These are phyloP conservation scores for Kitagawia praeruptora DNA, from an alignment of 129 eudicot species.

Conservation along the genomic window DNA sequence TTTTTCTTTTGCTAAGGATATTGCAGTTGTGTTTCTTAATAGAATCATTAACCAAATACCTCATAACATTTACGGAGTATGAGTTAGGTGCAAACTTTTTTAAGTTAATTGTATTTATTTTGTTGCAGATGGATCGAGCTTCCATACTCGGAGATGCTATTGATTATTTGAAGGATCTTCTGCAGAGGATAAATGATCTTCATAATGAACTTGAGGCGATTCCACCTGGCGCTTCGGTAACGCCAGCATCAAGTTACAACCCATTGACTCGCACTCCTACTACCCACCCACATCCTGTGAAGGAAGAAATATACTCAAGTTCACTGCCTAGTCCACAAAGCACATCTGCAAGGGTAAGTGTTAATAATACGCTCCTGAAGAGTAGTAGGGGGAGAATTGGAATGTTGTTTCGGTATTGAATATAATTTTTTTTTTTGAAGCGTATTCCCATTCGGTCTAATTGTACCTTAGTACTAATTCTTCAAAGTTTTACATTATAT, in stretches of 20 bases:
- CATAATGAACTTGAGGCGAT: conserved; percentile 48
- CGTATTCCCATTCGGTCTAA: no score
- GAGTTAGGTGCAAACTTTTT: not conserved
- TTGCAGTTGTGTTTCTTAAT: not conserved
- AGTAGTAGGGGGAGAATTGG: not conserved
- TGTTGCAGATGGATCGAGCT: conserved; percentile 65
- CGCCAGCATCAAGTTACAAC: conserved; percentile 38
- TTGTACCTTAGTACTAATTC: not conserved
- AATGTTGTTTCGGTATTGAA: not conserved
- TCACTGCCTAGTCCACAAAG: conserved; percentile 41
- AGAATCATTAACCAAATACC: not conserved
- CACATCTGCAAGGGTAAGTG: conserved; percentile 51
- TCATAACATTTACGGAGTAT: not conserved
- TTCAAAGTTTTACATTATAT: not conserved
- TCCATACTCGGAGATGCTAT: conserved; percentile 72
- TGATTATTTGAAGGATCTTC: conserved; percentile 57
- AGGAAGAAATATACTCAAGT: conserved; percentile 49
- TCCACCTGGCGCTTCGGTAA: conserved; percentile 31
- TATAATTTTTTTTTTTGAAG: no score
- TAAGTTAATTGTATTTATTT: not conserved
- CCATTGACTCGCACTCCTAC: conserved; percentile 51
- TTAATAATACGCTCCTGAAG: not conserved
- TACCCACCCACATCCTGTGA: conserved; percentile 29
- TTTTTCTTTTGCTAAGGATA: not conserved
- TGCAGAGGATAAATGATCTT: conserved; percentile 53